Evolutionary conservation across 441 rosid genomes (phyloP), one percentile per base, ranked within the genome.

Genomic region (Hypseocharis bilobata): DNA sequence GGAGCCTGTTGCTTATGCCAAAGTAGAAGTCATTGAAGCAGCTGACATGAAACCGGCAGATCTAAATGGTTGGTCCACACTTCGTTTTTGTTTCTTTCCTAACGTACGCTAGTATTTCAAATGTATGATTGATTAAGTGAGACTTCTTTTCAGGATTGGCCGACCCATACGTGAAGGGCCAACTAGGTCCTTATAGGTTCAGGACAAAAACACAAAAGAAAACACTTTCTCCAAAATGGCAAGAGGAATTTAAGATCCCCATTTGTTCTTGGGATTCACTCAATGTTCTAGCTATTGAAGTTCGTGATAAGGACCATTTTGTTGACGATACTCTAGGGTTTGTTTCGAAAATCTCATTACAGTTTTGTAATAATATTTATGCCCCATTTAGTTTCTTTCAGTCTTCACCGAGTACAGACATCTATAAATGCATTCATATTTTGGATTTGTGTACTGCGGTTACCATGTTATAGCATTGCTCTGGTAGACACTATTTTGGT

Each of bases 121-220:
- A 59, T 63, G 17, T 10, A 42, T 40, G 27, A n/a, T 27, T 8
- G 51, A 57, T 66, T 32, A 34, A 42, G 69, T 32, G 70, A 34
- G 66, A 65, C 44, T 59, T 30, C 60, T 42, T 65, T 74, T 72
- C 86, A 92, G 98, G 98, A 69, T 80, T 91, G 71, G 82, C 97
- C 64, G 96, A 90, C 81, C 98, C 98, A 16, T 93, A 91, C 25
- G 91, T 88, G 76, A 93, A 88, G 80, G 98, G 97, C 61, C 86
- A 83, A 66, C 83, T 90, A 62, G 96, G 98, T 3, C 72, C 84
- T 4, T 87, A 85, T 78, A 83, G 85, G 68, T 88, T 93, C 77
- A 86, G 69, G 78, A 88, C 95, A 47, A 84, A 85, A 79, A 78
- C 69, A n/a, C 72, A 77, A 25, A 72, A 55, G 85, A 93, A 91